These are phyloP conservation scores for Paspalum notatum DNA, from an alignment of 176 grass and related monocot species.

Conservation along the genomic window DNA sequence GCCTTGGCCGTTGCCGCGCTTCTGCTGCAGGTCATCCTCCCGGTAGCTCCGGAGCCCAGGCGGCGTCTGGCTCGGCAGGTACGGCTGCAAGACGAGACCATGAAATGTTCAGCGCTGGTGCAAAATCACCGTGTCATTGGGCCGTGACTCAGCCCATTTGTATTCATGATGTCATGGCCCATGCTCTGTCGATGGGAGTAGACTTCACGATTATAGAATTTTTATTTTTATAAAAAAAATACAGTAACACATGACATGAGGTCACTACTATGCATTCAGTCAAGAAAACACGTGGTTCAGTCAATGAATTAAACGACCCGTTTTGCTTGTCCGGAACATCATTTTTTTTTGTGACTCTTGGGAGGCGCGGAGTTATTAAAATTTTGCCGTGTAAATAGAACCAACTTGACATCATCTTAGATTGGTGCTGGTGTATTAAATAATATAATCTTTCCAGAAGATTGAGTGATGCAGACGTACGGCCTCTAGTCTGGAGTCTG, in stretches of 20 bases:
- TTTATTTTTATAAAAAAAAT: background rate
- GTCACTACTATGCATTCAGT: too few species aligned
- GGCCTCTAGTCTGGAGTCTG: background rate
- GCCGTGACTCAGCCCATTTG: background rate
- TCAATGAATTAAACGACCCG: too few species aligned
- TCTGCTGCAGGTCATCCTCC: slow-evolving; percentile 48
- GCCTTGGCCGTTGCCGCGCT: slow-evolving; percentile 58
- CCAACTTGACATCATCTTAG: too few species aligned
- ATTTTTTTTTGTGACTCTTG: too few species aligned
- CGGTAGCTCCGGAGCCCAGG: slow-evolving; percentile 54
- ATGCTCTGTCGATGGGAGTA: background rate
- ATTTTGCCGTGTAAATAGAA: too few species aligned
- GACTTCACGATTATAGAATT: background rate
- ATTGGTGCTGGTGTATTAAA: too few species aligned
- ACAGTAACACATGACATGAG: too few species aligned
- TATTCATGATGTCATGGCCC: background rate
- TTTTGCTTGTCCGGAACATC: too few species aligned
- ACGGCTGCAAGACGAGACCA: slow-evolving; percentile 44
- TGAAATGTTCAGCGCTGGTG: background rate
- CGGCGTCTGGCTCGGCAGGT: slow-evolving; percentile 72
- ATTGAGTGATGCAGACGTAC: background rate
- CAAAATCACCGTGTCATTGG: background rate
- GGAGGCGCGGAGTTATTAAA: too few species aligned
- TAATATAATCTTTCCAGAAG: background rate
- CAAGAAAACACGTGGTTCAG: too few species aligned